These are phyloP conservation scores for Puccinia hordei DNA, from an alignment of 1,284 basidiomycete genomes.

Conservation along the genomic window DNA sequence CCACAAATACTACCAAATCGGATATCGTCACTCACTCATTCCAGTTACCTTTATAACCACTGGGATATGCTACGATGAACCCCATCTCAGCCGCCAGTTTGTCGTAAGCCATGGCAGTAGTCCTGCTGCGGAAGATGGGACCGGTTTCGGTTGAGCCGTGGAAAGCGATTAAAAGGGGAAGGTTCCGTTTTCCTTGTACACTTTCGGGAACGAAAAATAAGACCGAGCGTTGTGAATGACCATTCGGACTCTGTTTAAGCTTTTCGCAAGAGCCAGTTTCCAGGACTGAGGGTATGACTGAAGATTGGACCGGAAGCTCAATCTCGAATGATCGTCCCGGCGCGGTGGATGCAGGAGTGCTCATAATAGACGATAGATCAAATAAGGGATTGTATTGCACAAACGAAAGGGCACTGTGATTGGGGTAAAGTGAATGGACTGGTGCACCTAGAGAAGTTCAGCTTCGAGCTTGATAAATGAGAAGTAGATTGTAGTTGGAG, in stretches of 20 bases:
- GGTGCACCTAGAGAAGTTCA: constrained; percentile 1
- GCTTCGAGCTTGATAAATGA: constrained; percentile 10
- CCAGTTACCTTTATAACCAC: constrained; percentile 44
- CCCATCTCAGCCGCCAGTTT: constrained; percentile 21
- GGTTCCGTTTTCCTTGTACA: constrained; percentile 13
- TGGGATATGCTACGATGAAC: constrained; percentile 45
- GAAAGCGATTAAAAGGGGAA: constrained; percentile 32
- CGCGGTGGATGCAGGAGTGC: not conserved
- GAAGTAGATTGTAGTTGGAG: not conserved
- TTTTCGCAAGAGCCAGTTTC: not conserved
- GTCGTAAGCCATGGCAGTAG: constrained; percentile 38
- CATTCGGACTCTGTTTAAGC: not conserved
- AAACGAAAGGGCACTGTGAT: not conserved
- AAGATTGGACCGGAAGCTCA: constrained; percentile 26
- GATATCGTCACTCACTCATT: constrained; percentile 37
- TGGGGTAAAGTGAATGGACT: not conserved
- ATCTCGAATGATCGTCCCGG: constrained; percentile 19
- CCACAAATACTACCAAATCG: not conserved
- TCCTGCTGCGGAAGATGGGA: constrained; percentile 31
- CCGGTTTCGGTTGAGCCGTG: constrained; percentile 34
- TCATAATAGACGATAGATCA: constrained; percentile 22
- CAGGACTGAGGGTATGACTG: constrained; percentile 19
- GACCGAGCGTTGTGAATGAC: constrained; percentile 25
- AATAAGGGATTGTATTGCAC: not conserved
- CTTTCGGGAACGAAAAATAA: constrained; percentile 41